A percentile compares a stretch with the other conserved stretches of the same genome.
phyloP scores from a whole-genome alignment of 345 rosid species.

The Arabis hirsuta region DNA sequence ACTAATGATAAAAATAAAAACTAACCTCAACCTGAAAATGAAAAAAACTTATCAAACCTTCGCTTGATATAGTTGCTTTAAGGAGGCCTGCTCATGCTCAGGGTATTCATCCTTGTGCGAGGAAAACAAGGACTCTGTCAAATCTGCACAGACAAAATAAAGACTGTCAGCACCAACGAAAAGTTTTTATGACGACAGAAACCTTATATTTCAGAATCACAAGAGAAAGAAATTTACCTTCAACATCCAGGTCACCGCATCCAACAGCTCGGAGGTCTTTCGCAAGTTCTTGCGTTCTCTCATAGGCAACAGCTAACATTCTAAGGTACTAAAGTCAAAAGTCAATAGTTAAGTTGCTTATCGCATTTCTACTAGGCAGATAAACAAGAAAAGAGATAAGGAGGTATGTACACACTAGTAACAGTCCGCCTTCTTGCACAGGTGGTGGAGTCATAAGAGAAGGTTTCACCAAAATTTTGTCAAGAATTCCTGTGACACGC shows the following conservation, averaged over 20 bases:
- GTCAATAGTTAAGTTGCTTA: constrained; percentile 25
- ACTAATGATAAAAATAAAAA: constrained; percentile 15
- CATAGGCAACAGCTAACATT: constrained; percentile 95
- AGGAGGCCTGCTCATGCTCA: constrained; percentile 93
- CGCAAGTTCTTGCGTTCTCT: constrained; percentile 97
- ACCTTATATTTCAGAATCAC: constrained; percentile 25
- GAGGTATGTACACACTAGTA: constrained; percentile 49
- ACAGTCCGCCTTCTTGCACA: constrained; percentile 71
- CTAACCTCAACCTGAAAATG: constrained; percentile 26
- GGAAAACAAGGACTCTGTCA: constrained; percentile 91
- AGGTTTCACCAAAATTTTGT: constrained; percentile 89
- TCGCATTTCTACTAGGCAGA: constrained; percentile 15
- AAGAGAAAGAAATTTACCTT: constrained; percentile 57
- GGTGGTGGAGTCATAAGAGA: constrained; percentile 89
- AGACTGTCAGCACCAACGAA: constrained; percentile 25
- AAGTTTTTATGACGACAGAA: constrained; percentile 5
- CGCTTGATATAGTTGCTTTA: constrained; percentile 82
- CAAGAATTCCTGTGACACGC: constrained; percentile 90
- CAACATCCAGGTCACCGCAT: constrained; percentile 97
- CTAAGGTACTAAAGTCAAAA: constrained; percentile 88
- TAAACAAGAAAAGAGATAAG: constrained; percentile 22
- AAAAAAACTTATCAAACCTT: constrained; percentile 57
- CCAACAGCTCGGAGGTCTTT: constrained; percentile 93
- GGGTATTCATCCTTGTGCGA: constrained; percentile 95
- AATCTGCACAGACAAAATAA: constrained; percentile 55